Percentiles rank a stretch among this genome's conserved stretches.
These are phyloP conservation scores for Rhipidocladum racemiflorum DNA, from an alignment of 176 grass and related monocot genomes.

Conservation along the genomic window DNA sequence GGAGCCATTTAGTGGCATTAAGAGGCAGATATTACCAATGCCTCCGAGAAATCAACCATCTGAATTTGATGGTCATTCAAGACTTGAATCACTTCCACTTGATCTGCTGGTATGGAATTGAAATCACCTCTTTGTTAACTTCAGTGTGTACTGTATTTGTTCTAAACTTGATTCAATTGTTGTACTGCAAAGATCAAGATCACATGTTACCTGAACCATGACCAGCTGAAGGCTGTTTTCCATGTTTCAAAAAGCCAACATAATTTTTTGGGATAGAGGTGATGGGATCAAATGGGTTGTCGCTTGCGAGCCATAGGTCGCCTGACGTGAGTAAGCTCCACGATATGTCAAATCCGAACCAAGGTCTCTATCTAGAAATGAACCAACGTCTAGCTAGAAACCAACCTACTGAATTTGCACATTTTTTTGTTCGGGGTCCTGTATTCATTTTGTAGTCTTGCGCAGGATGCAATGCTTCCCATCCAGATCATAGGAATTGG, in stretches of 20 bases:
- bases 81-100: conserved; percentile 83
- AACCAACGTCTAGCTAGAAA: too few species aligned
- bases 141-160: conserved; percentile 21
- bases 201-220: conserved; percentile 59
- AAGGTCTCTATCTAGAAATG: too few species aligned
- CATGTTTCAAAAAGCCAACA: conserved; percentile 45
- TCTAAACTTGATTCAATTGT: conserved; percentile 18
- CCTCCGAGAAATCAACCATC: conserved; percentile 49
- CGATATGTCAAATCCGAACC: neutral
- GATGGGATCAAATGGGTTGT: neutral
- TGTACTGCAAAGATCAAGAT: conserved; percentile 61
- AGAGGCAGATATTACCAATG: conserved; percentile 41
- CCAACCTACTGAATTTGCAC: too few species aligned
- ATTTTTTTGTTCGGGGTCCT: too few species aligned
- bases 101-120: conserved; percentile 67
- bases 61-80: conserved; percentile 53
- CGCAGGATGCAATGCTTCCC: conserved; percentile 61
- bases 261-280: neutral
- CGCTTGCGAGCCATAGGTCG: neutral
- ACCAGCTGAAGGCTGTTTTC: conserved; percentile 72
- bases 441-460: too few species aligned
- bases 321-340: neutral
- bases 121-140: conserved; percentile 10
- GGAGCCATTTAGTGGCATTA: conserved; percentile 37
- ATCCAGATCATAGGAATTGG: conserved; percentile 87